These are phyloP conservation scores for Halophytophthora polymorphica DNA, from an alignment of 352 stramenopile species.

Conservation along the genomic window DNA sequence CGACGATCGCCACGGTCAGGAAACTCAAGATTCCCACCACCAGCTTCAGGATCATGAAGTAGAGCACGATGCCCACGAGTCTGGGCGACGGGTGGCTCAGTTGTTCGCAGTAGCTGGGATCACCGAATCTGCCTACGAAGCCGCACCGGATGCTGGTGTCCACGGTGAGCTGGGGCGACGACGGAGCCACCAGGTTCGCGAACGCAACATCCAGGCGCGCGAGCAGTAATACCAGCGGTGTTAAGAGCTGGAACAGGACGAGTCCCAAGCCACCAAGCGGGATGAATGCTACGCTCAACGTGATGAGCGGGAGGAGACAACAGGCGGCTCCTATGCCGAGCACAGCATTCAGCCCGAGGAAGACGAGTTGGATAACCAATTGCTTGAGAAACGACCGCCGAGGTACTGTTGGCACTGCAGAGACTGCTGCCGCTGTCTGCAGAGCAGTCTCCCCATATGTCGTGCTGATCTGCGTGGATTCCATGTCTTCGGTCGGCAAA, in stretches of 20 bases:
- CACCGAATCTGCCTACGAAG: conserved; percentile 1
- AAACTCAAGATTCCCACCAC: conserved; percentile 19
- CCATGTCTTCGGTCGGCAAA: too few species aligned
- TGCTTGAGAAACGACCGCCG: not conserved
- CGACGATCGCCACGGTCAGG: conserved; percentile 9
- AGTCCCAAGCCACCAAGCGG: conserved; percentile 8
- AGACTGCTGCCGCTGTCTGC: not conserved
- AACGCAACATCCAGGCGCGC: conserved; percentile 4
- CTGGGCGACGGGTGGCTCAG: conserved; percentile 7
- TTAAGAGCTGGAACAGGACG: conserved; percentile 7
- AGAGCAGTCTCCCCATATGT: not conserved
- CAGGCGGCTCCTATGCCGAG: conserved; percentile 4
- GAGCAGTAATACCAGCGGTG: conserved; percentile 1
- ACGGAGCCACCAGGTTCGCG: conserved; percentile 2
- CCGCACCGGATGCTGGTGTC: conserved; percentile 6
- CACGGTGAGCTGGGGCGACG: not conserved
- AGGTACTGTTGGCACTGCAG: too few species aligned
- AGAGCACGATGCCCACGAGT: conserved; percentile 15
- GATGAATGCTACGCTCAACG: conserved; percentile 8
- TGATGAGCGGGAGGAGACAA: conserved; percentile 4
- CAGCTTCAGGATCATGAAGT: conserved; percentile 34
- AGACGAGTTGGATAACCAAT: conserved; percentile 2
- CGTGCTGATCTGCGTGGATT: too few species aligned
- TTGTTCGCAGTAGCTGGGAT: not conserved
- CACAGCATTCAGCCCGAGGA: conserved; percentile 9